Percentiles rank a stretch among this genome's conserved stretches.
Evolutionary conservation across 306 rosid genomes (phyloP).

Genomic region (Prunus armeniaca): DNA sequence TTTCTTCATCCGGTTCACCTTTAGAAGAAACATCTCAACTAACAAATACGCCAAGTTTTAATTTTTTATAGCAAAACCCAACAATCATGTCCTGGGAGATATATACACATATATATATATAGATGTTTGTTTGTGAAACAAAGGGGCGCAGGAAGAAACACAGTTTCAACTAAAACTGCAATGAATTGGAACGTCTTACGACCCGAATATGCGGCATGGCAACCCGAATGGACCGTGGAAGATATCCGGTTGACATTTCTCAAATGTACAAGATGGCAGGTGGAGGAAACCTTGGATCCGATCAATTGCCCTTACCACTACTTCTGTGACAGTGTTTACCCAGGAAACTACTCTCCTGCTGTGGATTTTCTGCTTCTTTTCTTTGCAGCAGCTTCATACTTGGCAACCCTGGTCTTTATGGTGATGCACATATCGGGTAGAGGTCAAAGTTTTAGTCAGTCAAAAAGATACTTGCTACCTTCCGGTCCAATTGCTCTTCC

Average conservation of each 20-base stretch:
- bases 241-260: conserved; percentile 55
- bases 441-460: conserved; percentile 22
- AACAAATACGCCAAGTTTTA: conserved; percentile 32
- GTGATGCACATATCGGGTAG: conserved; percentile 38
- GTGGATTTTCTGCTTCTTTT: conserved; percentile 54
- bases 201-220: conserved; percentile 44
- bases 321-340: conserved; percentile 67
- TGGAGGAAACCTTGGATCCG: conserved; percentile 77
- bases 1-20: conserved; percentile 56
- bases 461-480: conserved; percentile 53
- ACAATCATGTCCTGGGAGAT: background rate
- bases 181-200: conserved; percentile 48
- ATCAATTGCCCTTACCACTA: conserved; percentile 80
- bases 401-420: conserved; percentile 57
- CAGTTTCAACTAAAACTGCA: conserved; percentile 9
- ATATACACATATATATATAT: background rate
- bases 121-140: background rate
- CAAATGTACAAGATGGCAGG: conserved; percentile 93
- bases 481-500: conserved; percentile 88
- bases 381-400: conserved; percentile 53
- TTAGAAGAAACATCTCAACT: conserved; percentile 51
- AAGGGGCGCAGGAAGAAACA: conserved; percentile 6
- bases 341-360: conserved; percentile 52
- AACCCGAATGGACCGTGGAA: conserved; percentile 39
- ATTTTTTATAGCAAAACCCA: conserved; percentile 21